Evolutionary conservation across 2,329 filamentous ascomycete species (phyloP).

Genomic region (Fusarium staphyleae): DNA sequence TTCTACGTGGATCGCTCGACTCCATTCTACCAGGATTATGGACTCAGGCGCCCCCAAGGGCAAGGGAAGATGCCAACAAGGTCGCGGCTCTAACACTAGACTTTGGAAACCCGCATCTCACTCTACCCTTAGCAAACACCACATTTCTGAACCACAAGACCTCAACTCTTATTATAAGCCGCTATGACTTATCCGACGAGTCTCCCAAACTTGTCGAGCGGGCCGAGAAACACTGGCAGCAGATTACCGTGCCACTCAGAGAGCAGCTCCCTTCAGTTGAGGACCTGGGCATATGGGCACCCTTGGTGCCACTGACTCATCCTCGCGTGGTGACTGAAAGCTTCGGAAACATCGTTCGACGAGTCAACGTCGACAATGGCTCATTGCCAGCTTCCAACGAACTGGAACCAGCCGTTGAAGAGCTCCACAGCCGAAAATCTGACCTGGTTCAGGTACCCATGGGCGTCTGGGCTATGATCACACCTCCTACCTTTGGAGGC

Average conservation of each 20-base stretch:
- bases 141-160: conserved; percentile 73
- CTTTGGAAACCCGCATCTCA: conserved; percentile 50
- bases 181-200: conserved; percentile 39
- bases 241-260: conserved; percentile 40
- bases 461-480: conserved; percentile 76
- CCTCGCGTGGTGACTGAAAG: conserved; percentile 68
- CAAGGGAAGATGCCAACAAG: conserved; percentile 44
- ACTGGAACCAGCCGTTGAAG: conserved; percentile 69
- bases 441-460: conserved; percentile 54
- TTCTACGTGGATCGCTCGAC: conserved; percentile 55
- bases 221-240: conserved; percentile 51
- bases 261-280: conserved; percentile 30
- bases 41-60: conserved; percentile 42
- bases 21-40: conserved; percentile 57
- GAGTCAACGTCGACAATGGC: conserved; percentile 59
- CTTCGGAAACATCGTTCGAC: conserved; percentile 81
- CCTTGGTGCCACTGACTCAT: conserved; percentile 68
- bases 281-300: conserved; percentile 46
- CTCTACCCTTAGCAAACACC: conserved; percentile 77
- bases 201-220: conserved; percentile 37
- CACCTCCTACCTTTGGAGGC: conserved; percentile 50
- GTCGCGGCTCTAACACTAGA: conserved; percentile 53
- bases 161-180: conserved; percentile 61
- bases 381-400: conserved; percentile 72
- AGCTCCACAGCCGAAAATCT: conserved; percentile 56